Evolutionary conservation across 352 stramenopile species (phyloP).

Genomic region (Globisporangium megalacanthum): DNA sequence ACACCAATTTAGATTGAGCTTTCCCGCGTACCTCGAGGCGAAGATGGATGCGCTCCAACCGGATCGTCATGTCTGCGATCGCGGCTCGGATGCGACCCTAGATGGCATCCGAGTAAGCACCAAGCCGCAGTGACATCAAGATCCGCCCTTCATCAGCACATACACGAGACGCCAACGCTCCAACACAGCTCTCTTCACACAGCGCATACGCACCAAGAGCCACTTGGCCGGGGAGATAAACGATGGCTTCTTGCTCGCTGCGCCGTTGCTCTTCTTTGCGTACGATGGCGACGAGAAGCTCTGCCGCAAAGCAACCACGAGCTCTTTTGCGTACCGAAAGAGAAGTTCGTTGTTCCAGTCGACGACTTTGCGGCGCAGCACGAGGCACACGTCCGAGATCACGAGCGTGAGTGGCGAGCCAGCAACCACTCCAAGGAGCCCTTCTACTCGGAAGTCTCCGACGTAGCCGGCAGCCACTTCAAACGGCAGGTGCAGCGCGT

Average conservation of each 20-base stretch:
- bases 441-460: slow-evolving; percentile 60
- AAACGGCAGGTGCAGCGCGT: slow-evolving; percentile 59
- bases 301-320: slow-evolving; percentile 54
- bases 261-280: slow-evolving; percentile 19
- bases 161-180: neutral
- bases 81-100: slow-evolving; percentile 46
- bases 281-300: slow-evolving; percentile 25
- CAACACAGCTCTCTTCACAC: neutral
- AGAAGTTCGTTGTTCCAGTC: slow-evolving; percentile 67
- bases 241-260: slow-evolving; percentile 7
- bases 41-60: slow-evolving; percentile 59
- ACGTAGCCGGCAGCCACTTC: slow-evolving; percentile 61
- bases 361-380: slow-evolving; percentile 47
- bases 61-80: slow-evolving; percentile 48
- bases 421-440: slow-evolving; percentile 46
- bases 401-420: slow-evolving; percentile 48
- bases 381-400: slow-evolving; percentile 54
- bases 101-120: no score
- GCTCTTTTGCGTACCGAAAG: slow-evolving; percentile 63
- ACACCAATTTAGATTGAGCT: neutral
- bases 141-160: neutral
- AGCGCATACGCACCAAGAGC: slow-evolving; percentile 32
- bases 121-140: neutral
- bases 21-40: slow-evolving; percentile 50
- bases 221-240: slow-evolving; percentile 58